A percentile compares a stretch with the other conserved stretches of the same genome.
Conservation (phyloP, 1,284 basidiomycete genomes). For the Sporisorium sorghi region DNA sequence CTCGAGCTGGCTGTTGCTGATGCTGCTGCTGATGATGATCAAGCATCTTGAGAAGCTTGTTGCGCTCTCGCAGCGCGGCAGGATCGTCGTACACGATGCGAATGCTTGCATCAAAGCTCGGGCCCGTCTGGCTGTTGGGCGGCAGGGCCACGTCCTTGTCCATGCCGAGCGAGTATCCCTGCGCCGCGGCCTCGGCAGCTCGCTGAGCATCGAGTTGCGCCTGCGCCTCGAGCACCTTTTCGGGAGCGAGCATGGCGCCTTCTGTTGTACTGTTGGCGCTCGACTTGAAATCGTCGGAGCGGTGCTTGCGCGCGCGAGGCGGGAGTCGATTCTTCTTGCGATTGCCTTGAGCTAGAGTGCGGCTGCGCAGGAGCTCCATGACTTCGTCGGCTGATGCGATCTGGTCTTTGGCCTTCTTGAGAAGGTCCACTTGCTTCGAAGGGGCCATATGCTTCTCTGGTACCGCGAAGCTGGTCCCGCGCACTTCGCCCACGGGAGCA, state of each 20-base stretch:
- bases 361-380: constrained; percentile 37
- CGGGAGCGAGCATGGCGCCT: constrained; percentile 24
- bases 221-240: constrained; percentile 46
- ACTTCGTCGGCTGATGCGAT: constrained; percentile 41
- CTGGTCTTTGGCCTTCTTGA: constrained; percentile 12
- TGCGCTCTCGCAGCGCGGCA: constrained; percentile 43
- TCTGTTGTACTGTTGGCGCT: neutral
- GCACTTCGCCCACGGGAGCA: constrained; percentile 12
- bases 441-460: neutral
- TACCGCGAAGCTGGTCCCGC: neutral
- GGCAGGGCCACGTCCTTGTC: constrained; percentile 28
- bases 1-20: neutral
- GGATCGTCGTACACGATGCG: constrained; percentile 60
- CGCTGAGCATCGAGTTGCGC: constrained; percentile 42
- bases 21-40: constrained; percentile 24
- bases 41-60: constrained; percentile 47
- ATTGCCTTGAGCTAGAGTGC: constrained; percentile 25
- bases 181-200: constrained; percentile 47
- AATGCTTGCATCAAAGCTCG: constrained; percentile 33
- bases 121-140: constrained; percentile 12
- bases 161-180: constrained; percentile 45
- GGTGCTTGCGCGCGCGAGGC: constrained; percentile 40
- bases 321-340: constrained; percentile 34
- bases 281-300: constrained; percentile 18
- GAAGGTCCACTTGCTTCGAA: neutral